Evolutionary conservation across 257 asterid species (phyloP).

Genomic region (Ilex asprella): DNA sequence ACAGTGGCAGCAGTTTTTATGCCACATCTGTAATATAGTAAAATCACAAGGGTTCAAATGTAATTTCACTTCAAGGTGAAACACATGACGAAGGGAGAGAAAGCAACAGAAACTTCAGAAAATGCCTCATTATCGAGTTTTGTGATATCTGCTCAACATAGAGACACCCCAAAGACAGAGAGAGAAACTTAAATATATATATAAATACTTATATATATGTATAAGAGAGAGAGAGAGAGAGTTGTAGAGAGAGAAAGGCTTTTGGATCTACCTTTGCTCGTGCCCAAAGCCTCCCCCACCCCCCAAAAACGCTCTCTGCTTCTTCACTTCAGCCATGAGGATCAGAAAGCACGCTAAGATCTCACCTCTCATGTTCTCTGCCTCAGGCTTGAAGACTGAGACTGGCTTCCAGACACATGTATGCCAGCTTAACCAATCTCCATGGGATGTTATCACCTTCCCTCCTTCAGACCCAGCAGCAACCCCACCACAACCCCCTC

Average conservation of each 20-base stretch:
- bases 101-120: no score
- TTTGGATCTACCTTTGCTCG: neutral
- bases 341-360: slow-evolving; percentile 43
- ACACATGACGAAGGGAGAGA: no score
- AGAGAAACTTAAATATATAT: neutral
- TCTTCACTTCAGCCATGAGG: slow-evolving; percentile 26
- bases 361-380: slow-evolving; percentile 21
- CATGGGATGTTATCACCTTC: slow-evolving; percentile 63
- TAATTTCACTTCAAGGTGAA: no score
- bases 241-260: neutral
- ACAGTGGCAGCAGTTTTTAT: no score
- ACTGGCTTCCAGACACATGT: slow-evolving; percentile 7
- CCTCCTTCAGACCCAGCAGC: slow-evolving; percentile 30
- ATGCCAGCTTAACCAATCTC: slow-evolving; percentile 47
- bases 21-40: no score
- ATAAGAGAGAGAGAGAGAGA: neutral
- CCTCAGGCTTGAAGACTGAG: slow-evolving; percentile 16
- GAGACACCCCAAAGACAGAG: neutral
- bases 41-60: no score
- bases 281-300: neutral
- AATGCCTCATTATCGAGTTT: no score
- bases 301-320: neutral
- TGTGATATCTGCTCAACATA: no score
- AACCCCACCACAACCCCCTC: slow-evolving; percentile 19
- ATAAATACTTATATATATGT: no score